phyloP scores from a whole-genome alignment of 2,329 filamentous ascomycete genomes.

The Bisporella sp. region DNA sequence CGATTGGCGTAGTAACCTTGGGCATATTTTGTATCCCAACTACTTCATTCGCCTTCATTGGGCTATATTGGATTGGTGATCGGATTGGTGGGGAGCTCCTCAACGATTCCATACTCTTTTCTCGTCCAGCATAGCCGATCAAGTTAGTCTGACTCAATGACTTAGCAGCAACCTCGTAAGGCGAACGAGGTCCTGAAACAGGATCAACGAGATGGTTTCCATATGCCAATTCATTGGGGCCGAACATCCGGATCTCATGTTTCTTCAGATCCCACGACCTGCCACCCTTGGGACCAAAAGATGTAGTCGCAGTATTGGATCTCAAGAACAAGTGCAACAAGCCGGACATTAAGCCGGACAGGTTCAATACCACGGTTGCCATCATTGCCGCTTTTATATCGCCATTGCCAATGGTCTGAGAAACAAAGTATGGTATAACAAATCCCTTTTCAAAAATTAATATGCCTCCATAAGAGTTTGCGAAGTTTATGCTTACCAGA shows the following conservation, averaged over 20 bases:
- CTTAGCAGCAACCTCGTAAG: constrained; percentile 9
- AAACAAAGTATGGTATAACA: constrained; percentile 57
- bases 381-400: constrained; percentile 52
- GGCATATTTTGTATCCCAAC: not conserved
- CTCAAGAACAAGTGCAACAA: constrained; percentile 61
- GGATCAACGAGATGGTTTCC: constrained; percentile 21
- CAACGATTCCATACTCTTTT: constrained; percentile 22
- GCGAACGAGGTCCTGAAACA: constrained; percentile 15
- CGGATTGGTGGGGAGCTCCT: constrained; percentile 5
- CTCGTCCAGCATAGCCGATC: constrained; percentile 6
- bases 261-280: constrained; percentile 41
- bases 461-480: too few species aligned
- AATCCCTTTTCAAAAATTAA: constrained; percentile 41
- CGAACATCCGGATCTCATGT: constrained; percentile 41
- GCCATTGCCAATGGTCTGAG: constrained; percentile 39
- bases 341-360: constrained; percentile 58
- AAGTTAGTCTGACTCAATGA: constrained; percentile 17
- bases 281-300: constrained; percentile 39
- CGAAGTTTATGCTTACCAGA: constrained; percentile 40
- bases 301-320: constrained; percentile 51
- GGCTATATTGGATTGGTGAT: constrained; percentile 6
- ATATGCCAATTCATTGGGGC: constrained; percentile 30
- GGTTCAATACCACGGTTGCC: constrained; percentile 57
- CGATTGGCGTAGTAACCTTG: not conserved
- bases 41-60: constrained; percentile 3